phyloP scores from a whole-genome alignment of 1,284 basidiomycete species.

The Apiotrichum montevideense region DNA sequence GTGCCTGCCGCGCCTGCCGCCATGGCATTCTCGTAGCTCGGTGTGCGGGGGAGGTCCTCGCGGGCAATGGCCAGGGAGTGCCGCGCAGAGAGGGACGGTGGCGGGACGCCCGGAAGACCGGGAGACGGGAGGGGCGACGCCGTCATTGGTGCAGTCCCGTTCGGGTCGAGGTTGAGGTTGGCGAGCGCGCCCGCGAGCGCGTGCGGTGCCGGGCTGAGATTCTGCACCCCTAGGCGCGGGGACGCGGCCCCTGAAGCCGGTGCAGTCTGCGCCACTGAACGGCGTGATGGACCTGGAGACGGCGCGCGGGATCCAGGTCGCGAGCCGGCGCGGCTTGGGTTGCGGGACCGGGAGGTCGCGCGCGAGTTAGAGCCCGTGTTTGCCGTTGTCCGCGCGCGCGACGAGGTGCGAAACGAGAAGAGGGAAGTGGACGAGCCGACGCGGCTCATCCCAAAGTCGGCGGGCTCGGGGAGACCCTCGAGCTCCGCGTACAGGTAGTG shows the following conservation, averaged over 20 bases:
- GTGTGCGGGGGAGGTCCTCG: conserved; percentile 4
- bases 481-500: conserved; percentile 27
- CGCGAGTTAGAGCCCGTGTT: not conserved
- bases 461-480: conserved; percentile 18
- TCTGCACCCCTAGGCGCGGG: not conserved
- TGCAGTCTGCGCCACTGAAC: not conserved
- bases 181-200: conserved; percentile 12
- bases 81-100: not conserved
- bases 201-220: not conserved
- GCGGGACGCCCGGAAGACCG: not conserved
- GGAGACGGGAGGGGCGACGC: not conserved
- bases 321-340: not conserved
- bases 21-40: conserved; percentile 3
- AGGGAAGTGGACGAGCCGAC: conserved; percentile 7
- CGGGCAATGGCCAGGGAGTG: conserved; percentile 1
- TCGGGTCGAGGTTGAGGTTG: conserved; percentile 8
- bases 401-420: conserved; percentile 9
- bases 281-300: not conserved
- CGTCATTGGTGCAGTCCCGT: not conserved
- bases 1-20: not conserved
- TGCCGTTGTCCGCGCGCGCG: not conserved
- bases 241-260: conserved; percentile 3
- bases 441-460: not conserved
- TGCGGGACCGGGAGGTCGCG: not conserved
- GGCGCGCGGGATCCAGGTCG: not conserved